Evolutionary conservation across 176 grass and related monocot genomes (phyloP).

Genomic region (Musa acuminata): DNA sequence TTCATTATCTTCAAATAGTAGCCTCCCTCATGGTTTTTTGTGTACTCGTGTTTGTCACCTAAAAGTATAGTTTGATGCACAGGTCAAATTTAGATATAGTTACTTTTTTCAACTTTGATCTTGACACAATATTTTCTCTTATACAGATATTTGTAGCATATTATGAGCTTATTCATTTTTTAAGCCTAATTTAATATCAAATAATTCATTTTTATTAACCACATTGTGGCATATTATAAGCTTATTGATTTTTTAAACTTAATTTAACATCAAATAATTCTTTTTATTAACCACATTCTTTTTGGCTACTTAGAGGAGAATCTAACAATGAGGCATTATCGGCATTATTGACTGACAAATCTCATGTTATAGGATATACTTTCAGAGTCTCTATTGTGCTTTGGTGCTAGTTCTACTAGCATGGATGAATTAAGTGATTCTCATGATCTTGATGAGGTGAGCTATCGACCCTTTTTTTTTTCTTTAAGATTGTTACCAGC

Average conservation of each 20-base stretch:
- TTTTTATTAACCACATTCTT: neutral
- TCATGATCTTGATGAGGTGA: slow-evolving; percentile 61
- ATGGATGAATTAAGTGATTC: slow-evolving; percentile 61
- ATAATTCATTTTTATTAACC: neutral
- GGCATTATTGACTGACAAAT: neutral
- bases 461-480: neutral
- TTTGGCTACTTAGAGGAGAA: too few relatives aligned
- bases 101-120: neutral
- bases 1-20: too few relatives aligned
- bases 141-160: neutral
- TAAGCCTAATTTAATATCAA: neutral
- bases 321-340: too few relatives aligned
- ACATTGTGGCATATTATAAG: neutral
- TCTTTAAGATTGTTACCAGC: neutral
- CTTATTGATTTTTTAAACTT: neutral
- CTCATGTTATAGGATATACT: slow-evolving; percentile 45
- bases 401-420: slow-evolving; percentile 63
- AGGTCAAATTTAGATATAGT: neutral
- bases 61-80: too few relatives aligned
- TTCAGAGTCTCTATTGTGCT: slow-evolving; percentile 70
- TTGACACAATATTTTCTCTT: neutral
- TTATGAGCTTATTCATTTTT: neutral
- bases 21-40: too few relatives aligned
- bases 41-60: too few relatives aligned
- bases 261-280: neutral